phyloP scores from a whole-genome alignment of 228 moss, liverwort and hornwort species.

The Sphagnum fallax region DNA sequence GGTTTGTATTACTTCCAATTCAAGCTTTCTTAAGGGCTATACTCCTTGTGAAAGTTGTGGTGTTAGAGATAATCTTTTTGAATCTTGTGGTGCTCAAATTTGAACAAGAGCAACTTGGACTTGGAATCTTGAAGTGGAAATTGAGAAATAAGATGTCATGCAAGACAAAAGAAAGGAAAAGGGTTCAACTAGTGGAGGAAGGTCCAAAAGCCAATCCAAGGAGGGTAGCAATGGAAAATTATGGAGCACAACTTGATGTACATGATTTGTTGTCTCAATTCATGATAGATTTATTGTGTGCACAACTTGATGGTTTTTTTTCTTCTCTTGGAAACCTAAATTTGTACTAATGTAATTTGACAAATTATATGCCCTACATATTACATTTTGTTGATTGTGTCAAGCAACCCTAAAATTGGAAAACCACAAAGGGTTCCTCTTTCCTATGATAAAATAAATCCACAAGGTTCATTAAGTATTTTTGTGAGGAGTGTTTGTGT shows the following conservation, averaged over 20 bases:
- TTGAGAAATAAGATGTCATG: too few species aligned
- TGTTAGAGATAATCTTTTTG: too few species aligned
- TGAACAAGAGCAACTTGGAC: too few species aligned
- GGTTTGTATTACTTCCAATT: too few species aligned
- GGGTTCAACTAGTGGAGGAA: conserved; percentile 13
- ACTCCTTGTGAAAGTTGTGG: too few species aligned
- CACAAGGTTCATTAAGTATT: not conserved
- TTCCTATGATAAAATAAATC: not conserved
- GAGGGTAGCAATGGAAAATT: conserved; percentile 73
- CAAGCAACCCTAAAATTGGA: not conserved
- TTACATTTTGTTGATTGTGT: not conserved
- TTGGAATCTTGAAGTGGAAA: too few species aligned
- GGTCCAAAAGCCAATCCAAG: conserved; percentile 37
- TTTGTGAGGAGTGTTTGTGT: not conserved
- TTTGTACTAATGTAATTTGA: not conserved
- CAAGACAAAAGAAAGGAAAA: not conserved
- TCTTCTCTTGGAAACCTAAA: not conserved
- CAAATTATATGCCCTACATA: not conserved
- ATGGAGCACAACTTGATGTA: conserved; percentile 61
- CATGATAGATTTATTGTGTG: conserved; percentile 70
- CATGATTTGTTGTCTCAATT: conserved; percentile 69
- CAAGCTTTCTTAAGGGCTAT: too few species aligned
- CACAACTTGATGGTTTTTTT: conserved; percentile 46
- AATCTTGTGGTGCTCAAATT: too few species aligned
- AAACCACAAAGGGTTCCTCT: not conserved